Evolutionary conservation across 2,329 filamentous ascomycete genomes (phyloP).

Genomic region (Penicillium crustosum): DNA sequence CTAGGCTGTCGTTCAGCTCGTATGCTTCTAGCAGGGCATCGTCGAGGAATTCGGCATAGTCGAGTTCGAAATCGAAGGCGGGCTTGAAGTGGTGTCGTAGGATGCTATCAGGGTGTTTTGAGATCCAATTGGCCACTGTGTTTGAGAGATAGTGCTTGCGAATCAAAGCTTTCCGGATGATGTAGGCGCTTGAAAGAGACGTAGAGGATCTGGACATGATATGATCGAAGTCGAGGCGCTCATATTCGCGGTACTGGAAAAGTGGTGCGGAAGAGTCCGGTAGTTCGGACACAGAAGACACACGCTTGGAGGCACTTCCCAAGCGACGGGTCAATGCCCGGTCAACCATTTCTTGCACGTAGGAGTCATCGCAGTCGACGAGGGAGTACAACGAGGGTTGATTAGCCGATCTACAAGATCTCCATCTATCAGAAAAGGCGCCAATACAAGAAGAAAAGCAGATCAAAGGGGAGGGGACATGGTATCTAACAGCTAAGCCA

Average conservation of each 20-base stretch:
- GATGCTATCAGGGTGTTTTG: conserved; percentile 73
- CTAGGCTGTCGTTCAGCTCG: conserved; percentile 77
- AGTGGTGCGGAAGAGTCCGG: conserved; percentile 51
- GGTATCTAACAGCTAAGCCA: conserved; percentile 30
- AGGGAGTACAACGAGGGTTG: conserved; percentile 63
- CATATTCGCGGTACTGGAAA: conserved; percentile 83
- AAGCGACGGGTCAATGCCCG: conserved; percentile 66
- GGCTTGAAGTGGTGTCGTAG: conserved; percentile 71
- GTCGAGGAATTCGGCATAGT: conserved; percentile 95
- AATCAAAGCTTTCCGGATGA: conserved; percentile 94
- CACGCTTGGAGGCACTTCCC: conserved; percentile 56
- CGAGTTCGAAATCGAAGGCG: conserved; percentile 84
- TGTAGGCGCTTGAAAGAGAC: conserved; percentile 79
- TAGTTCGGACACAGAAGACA: conserved; percentile 53
- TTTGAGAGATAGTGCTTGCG: conserved; percentile 90
- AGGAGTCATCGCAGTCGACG: conserved; percentile 80
- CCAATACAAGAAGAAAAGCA: conserved; percentile 12
- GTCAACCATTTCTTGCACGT: conserved; percentile 83
- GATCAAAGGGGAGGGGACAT: conserved; percentile 19
- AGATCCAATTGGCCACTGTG: conserved; percentile 80
- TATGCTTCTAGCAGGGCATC: conserved; percentile 89
- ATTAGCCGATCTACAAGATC: conserved; percentile 37
- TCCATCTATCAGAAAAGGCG: conserved; percentile 34
- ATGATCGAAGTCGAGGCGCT: conserved; percentile 80
- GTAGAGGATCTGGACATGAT: conserved; percentile 61